Percentiles rank a stretch among this genome's conserved stretches.
Conservation (phyloP, 2,329 filamentous ascomycete species). For the Lasiodiplodia gonubiensis region DNA sequence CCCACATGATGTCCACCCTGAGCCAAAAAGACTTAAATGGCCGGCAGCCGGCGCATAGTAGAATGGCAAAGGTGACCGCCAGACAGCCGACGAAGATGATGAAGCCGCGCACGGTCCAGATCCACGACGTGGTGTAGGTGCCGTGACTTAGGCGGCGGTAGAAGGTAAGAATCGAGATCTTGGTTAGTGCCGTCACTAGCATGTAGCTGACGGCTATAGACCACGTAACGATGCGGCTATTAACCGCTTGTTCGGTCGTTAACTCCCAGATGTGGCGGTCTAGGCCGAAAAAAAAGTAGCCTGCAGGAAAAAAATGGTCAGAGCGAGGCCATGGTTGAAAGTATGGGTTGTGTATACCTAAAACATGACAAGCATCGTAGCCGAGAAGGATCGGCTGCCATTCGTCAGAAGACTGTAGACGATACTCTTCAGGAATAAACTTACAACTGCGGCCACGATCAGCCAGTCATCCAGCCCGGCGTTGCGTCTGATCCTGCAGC, state of each 20-base stretch:
- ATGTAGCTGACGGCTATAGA: constrained; percentile 33
- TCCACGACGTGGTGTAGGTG: constrained; percentile 46
- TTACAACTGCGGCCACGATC: constrained; percentile 8
- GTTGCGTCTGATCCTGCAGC: constrained; percentile 13
- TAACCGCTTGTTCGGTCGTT: not conserved
- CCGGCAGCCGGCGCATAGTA: constrained; percentile 46
- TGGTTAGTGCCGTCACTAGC: constrained; percentile 37
- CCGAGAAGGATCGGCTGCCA: not conserved
- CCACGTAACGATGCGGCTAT: constrained; percentile 11
- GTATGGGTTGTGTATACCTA: not conserved
- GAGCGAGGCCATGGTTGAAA: not conserved
- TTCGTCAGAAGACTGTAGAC: not conserved
- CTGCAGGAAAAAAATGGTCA: not conserved
- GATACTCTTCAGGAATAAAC: not conserved
- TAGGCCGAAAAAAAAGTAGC: constrained; percentile 8
- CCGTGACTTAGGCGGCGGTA: constrained; percentile 49
- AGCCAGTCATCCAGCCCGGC: constrained; percentile 21
- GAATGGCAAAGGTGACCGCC: constrained; percentile 45
- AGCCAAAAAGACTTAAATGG: constrained; percentile 51
- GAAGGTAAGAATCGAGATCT: constrained; percentile 47
- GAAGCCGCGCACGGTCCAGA: constrained; percentile 45
- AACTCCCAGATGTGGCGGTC: constrained; percentile 22
- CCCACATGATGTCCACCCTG: constrained; percentile 38
- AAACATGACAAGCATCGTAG: not conserved
- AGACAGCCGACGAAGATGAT: constrained; percentile 50